phyloP scores from a whole-genome alignment of 202 grass and related monocot genomes.

The Saccharum hybrid region DNA sequence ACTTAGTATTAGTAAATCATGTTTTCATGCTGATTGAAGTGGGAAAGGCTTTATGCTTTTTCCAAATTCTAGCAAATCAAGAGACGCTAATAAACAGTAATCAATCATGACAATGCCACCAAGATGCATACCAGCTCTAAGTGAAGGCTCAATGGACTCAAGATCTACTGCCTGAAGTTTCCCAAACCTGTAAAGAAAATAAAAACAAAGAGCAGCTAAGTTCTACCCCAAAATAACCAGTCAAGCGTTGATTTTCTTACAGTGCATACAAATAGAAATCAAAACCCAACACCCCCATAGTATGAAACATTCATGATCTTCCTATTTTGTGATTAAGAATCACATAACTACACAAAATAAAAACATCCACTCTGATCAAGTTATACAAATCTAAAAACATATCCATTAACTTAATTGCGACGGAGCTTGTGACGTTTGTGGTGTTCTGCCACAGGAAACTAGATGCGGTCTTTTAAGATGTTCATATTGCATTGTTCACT shows the following conservation, averaged over 20 bases:
- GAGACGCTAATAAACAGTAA: constrained; percentile 19
- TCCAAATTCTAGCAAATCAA: constrained; percentile 13
- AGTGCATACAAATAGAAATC: constrained; percentile 4
- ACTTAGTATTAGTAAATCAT: neutral
- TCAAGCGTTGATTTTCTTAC: neutral
- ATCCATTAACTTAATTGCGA: neutral
- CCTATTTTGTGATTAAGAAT: constrained; percentile 16
- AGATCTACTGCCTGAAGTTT: constrained; percentile 83
- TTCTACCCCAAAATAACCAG: neutral
- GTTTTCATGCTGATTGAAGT: neutral
- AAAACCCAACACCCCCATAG: constrained; percentile 7
- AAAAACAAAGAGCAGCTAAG: neutral
- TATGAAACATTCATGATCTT: neutral
- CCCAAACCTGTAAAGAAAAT: constrained; percentile 65
- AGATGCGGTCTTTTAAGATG: neutral
- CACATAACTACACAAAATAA: neutral
- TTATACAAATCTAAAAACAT: neutral
- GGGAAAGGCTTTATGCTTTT: neutral
- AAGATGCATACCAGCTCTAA: constrained; percentile 77
- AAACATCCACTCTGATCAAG: neutral
- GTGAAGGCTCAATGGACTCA: constrained; percentile 76
- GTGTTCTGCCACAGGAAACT: neutral
- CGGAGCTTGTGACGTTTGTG: too few relatives aligned
- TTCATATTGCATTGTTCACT: neutral
- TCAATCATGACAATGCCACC: constrained; percentile 28